Evolutionary conservation across 768 basidiomycete genomes (phyloP).

Genomic region (Ephemerocybe angulata): DNA sequence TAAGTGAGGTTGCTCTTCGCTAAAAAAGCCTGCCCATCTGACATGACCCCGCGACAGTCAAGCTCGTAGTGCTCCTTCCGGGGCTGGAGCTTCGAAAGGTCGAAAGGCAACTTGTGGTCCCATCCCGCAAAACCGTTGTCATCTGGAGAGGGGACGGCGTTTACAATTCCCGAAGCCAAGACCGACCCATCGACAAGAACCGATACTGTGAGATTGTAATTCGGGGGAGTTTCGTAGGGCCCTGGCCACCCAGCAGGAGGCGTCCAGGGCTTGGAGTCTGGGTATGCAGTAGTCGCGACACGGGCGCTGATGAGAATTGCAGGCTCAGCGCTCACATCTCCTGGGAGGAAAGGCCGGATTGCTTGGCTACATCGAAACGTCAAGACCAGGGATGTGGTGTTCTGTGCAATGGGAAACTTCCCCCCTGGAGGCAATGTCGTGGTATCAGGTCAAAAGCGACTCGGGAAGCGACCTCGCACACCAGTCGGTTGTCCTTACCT

Average conservation of each 20-base stretch:
- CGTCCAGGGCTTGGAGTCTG: conserved; percentile 42
- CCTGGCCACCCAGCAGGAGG: conserved; percentile 19
- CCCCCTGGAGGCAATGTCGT: no score
- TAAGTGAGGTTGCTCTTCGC: conserved; percentile 44
- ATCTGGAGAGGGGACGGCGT: conserved; percentile 41
- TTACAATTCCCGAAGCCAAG: conserved; percentile 42
- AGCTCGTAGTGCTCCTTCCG: conserved; percentile 35
- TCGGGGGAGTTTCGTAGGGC: no score
- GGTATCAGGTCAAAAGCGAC: no score
- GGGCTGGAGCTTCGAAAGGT: conserved; percentile 43
- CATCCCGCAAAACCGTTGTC: not conserved
- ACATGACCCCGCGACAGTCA: conserved; percentile 37
- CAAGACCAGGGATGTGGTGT: conserved; percentile 36
- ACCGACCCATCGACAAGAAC: conserved; percentile 43
- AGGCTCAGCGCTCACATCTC: conserved; percentile 39
- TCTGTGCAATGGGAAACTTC: conserved; percentile 13
- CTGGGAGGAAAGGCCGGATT: conserved; percentile 56
- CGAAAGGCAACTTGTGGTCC: conserved; percentile 47
- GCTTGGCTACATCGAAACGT: conserved; percentile 58
- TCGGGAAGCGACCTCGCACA: no score
- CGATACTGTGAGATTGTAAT: conserved; percentile 37
- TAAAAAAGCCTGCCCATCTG: conserved; percentile 38
- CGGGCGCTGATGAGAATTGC: conserved; percentile 52
- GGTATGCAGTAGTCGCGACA: conserved; percentile 44
- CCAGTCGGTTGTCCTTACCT: conserved; percentile 1